Percentiles rank a stretch among this genome's conserved stretches.
Evolutionary conservation across 441 rosid genomes (phyloP).

Genomic region (Adansonia madagascariensis): DNA sequence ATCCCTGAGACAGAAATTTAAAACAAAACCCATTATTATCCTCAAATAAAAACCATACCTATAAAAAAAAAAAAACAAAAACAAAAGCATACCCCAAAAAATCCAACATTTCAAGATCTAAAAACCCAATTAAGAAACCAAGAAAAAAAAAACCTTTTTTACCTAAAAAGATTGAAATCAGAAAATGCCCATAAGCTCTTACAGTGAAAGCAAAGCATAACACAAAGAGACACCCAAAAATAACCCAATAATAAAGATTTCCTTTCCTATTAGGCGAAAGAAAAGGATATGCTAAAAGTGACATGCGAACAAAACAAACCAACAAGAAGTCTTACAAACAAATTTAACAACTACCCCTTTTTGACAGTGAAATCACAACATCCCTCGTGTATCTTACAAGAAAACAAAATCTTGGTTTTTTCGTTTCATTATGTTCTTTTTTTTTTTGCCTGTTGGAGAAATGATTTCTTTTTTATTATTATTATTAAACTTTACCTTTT

Average conservation of each 20-base stretch:
- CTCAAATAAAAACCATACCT: slow-evolving; percentile 1
- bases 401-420: not conserved
- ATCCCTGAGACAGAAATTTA: slow-evolving; percentile 30
- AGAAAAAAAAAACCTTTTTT: not conserved
- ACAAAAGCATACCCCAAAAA: slow-evolving; percentile 29
- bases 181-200: slow-evolving; percentile 41
- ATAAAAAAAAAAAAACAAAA: not conserved
- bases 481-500: slow-evolving; percentile 35
- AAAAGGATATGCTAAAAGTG: slow-evolving; percentile 41
- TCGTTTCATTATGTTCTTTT: not conserved
- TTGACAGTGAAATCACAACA: slow-evolving; percentile 36
- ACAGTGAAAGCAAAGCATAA: slow-evolving; percentile 60
- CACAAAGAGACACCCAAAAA: slow-evolving; percentile 17
- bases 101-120: slow-evolving; percentile 34
- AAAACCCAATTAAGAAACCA: not conserved
- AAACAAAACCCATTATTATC: slow-evolving; percentile 19
- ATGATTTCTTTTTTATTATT: not conserved
- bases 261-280: slow-evolving; percentile 44
- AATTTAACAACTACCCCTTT: slow-evolving; percentile 23
- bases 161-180: slow-evolving; percentile 14
- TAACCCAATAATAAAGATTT: not conserved
- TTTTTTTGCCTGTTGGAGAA: not conserved
- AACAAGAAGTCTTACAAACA: slow-evolving; percentile 14
- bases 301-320: slow-evolving; percentile 40
- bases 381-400: slow-evolving; percentile 23